Conservation (phyloP, 179 eudicot species). For the Nepenthes alata region DNA sequence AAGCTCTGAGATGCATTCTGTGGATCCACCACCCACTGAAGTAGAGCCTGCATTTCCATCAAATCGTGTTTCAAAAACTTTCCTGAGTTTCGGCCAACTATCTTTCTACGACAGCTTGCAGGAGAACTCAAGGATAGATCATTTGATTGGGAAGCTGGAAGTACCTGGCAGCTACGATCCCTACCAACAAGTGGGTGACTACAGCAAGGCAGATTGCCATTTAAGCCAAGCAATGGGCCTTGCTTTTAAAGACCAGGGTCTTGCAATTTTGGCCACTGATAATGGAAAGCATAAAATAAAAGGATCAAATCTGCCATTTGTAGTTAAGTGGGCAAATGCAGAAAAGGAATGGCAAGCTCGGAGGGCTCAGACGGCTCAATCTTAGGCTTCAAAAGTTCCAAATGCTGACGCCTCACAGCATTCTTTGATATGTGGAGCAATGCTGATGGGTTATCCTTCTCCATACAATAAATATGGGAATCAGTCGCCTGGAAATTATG, state of each 20-base stretch:
- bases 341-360: slow-evolving; percentile 93
- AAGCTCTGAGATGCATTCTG: no score
- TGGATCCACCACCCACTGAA: no score
- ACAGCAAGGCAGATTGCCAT: no score
- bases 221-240: no score
- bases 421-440: slow-evolving; percentile 60
- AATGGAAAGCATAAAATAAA: slow-evolving; percentile 3
- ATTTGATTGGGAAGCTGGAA: no score
- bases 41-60: no score
- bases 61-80: no score
- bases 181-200: no score
- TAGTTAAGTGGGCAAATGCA: slow-evolving; percentile 98
- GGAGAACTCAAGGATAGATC: no score
- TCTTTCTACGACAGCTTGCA: no score
- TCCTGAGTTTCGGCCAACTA: no score
- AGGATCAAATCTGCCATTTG: slow-evolving; percentile 90
- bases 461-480: slow-evolving; percentile 78
- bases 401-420: slow-evolving; percentile 46
- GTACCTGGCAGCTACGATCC: no score
- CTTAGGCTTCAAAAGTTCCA: slow-evolving; percentile 39
- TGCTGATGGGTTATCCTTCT: slow-evolving; percentile 73
- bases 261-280: slow-evolving; percentile 15
- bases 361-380: slow-evolving; percentile 70
- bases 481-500: slow-evolving; percentile 86
- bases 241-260: neutral